phyloP scores from a whole-genome alignment of 1,284 basidiomycete genomes.

The Fistulinella cinereoalba region DNA sequence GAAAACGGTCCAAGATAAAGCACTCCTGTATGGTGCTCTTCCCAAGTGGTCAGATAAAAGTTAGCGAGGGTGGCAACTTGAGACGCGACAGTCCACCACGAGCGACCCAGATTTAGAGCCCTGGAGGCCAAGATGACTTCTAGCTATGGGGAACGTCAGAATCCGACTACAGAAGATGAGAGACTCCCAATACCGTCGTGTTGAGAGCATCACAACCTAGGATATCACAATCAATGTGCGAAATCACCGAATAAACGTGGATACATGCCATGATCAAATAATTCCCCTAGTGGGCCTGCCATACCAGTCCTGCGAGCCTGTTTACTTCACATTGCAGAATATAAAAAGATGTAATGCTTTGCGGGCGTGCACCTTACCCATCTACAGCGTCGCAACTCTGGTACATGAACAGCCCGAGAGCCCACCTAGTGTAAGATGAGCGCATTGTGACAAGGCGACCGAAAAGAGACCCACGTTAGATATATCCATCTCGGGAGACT shows the following conservation, averaged over 20 bases:
- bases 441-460: neutral
- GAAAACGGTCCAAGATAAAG: slow-evolving; percentile 92
- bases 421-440: slow-evolving; percentile 61
- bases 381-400: slow-evolving; percentile 90
- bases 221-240: neutral
- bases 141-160: slow-evolving; percentile 48
- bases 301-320: slow-evolving; percentile 94
- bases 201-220: slow-evolving; percentile 88
- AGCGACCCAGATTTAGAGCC: slow-evolving; percentile 87
- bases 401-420: slow-evolving; percentile 86
- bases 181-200: slow-evolving; percentile 77
- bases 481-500: slow-evolving; percentile 81
- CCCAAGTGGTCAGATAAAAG: slow-evolving; percentile 97
- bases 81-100: slow-evolving; percentile 94
- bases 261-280: slow-evolving; percentile 90
- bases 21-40: slow-evolving; percentile 93
- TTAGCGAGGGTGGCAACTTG: slow-evolving; percentile 87
- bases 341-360: neutral
- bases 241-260: neutral
- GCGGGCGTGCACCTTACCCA: slow-evolving; percentile 49
- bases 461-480: slow-evolving; percentile 58
- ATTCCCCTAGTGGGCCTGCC: slow-evolving; percentile 93
- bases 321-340: slow-evolving; percentile 54
- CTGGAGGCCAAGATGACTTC: slow-evolving; percentile 82
- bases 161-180: neutral